A percentile compares a stretch with the other conserved stretches of the same genome.
Conservation (phyloP, 495 filamentous ascomycete species). For the Neurospora sp. region DNA sequence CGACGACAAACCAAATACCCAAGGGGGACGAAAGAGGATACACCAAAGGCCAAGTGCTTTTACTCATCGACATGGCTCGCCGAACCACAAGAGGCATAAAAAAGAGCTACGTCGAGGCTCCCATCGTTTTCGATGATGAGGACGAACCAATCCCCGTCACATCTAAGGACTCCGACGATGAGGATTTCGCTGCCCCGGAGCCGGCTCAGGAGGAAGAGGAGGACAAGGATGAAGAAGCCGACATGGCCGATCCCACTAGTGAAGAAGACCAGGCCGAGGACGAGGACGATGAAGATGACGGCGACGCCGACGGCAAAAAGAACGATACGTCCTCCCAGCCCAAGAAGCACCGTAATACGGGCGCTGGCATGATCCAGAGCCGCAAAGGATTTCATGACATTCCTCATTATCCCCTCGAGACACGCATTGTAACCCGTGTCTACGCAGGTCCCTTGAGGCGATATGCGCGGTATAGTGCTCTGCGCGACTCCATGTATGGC, state of each 20-base stretch:
- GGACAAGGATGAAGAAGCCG: constrained; percentile 15
- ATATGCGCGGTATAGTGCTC: constrained; percentile 32
- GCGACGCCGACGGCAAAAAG: constrained; percentile 4
- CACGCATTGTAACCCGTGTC: constrained; percentile 34
- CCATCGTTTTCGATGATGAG: constrained; percentile 12
- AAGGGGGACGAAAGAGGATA: background rate
- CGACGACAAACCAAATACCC: background rate
- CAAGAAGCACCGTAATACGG: constrained; percentile 10
- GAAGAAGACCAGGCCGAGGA: constrained; percentile 4
- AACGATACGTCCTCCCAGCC: constrained; percentile 9
- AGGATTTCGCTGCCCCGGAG: constrained; percentile 10
- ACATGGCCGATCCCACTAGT: constrained; percentile 2
- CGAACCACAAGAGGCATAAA: constrained; percentile 13
- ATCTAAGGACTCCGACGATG: constrained; percentile 10
- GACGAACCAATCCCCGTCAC: constrained; percentile 13
- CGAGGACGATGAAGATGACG: constrained; percentile 13
- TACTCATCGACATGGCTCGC: constrained; percentile 6
- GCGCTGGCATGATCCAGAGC: constrained; percentile 17
- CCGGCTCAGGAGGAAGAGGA: constrained; percentile 4
- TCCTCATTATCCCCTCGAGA: constrained; percentile 33
- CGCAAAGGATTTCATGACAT: constrained; percentile 27
- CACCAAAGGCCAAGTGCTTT: background rate
- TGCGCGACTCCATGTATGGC: constrained; percentile 36
- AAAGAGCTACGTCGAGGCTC: constrained; percentile 18
- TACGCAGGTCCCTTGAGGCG: constrained; percentile 35